Base-by-base conservation (phyloP, 2,329 filamentous ascomycete genomes). In the Phyllosticta paracitricarpa region DNA sequence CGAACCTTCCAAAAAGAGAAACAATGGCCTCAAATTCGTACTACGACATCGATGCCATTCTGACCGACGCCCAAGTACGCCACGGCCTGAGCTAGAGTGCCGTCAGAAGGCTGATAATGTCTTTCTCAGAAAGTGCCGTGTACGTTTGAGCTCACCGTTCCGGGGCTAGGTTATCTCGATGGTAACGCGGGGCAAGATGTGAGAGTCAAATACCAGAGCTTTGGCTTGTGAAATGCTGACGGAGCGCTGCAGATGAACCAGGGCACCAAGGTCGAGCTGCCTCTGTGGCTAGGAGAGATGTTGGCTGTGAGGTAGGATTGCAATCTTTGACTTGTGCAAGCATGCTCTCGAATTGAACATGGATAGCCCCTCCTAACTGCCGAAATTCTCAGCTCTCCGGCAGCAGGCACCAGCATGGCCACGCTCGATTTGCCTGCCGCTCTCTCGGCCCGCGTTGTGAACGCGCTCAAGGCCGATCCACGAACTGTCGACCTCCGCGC, bases 201-300 rank as follows among this genome's bases (percentile, higher is more conserved):
- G 70, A 63, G 73, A 48, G 40, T 6, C n/a, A 54, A 4, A 5
- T 25, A 22, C 14, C 12, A 28, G 9, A 8, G 28, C 17, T 25
- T 33, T 53, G n/a, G 9, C 59, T 24, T 4, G 26, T 12, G 24
- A 8, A 25, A 57, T 24, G 14, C 59, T 61, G 22, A 61, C 59
- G 14, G 17, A 51, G 25, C 30, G 6, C 54, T 62, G 54, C 76
- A 89, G 71, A 86, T 97, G 68, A 94, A 93, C 73, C 77, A 86
- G 60, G 89, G 89, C 63, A 93, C 91, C 0, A 85, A 87, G 53
- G 81, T 97, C 55, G 84, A 88, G 64, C 85, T 97, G 0, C 94
- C 94, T 1, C 82, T 97, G 66, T 99, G 94, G 94, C 85, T 99
- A 12, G 91, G 89, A 66, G 90, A 96, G 74, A 93, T 97, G 83